phyloP scores from a whole-genome alignment of 306 rosid species.

The Vigna nakashimae region DNA sequence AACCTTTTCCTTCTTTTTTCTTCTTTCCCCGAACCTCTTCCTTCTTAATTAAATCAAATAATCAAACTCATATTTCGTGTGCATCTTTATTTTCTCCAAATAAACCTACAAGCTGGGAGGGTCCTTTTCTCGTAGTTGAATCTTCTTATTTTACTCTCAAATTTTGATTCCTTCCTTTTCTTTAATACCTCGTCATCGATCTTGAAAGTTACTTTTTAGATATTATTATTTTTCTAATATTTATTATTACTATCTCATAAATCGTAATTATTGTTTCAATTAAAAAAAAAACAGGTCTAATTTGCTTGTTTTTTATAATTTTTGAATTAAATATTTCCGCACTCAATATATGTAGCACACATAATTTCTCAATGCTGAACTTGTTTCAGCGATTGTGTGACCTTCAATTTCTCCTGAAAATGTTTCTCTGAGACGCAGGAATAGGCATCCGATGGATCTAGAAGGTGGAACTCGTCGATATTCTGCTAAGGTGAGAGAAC shows the following conservation, averaged over 20 bases:
- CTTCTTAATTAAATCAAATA: slow-evolving; percentile 4
- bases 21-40: not conserved
- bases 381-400: slow-evolving; percentile 45
- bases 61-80: slow-evolving; percentile 36
- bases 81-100: slow-evolving; percentile 27
- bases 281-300: not conserved
- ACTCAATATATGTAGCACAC: slow-evolving; percentile 12
- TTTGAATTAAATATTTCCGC: not conserved
- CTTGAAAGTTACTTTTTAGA: slow-evolving; percentile 47
- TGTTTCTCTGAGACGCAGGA: slow-evolving; percentile 53
- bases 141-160: slow-evolving; percentile 28
- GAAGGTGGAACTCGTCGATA: slow-evolving; percentile 60
- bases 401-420: slow-evolving; percentile 36
- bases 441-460: slow-evolving; percentile 73
- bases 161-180: slow-evolving; percentile 45
- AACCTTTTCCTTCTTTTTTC: not conserved
- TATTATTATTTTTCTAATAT: not conserved
- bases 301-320: not conserved
- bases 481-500: slow-evolving; percentile 65
- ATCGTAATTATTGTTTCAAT: not conserved
- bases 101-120: slow-evolving; percentile 23
- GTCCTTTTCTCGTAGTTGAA: slow-evolving; percentile 50
- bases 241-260: not conserved
- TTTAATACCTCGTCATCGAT: slow-evolving; percentile 47
- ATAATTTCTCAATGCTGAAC: slow-evolving; percentile 10